Evolutionary conservation across 1,284 basidiomycete genomes (phyloP), one percentile per base, ranked within the genome.

Genomic region (Trametes polyzona): DNA sequence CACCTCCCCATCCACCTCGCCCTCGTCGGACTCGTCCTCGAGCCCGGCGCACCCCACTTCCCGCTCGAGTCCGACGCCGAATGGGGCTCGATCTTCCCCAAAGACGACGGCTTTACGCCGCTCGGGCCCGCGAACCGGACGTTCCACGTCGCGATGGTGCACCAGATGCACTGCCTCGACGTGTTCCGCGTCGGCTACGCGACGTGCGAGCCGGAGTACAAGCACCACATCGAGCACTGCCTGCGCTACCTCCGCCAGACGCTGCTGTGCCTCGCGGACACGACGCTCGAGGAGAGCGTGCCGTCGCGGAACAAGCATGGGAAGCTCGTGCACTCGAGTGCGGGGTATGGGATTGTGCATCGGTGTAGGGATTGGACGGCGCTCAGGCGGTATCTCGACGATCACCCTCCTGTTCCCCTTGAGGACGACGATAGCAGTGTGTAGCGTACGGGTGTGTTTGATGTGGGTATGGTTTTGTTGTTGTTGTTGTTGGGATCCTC

Each of bases 181-280:
- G 61, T 64, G 46, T 47, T 66, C 47, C 62, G 62, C 51, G 65
- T 61, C 54, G 62, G 48, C 26, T 52, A 54, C 42, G 61, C 50
- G 33, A 70, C 67, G 11, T 19, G 21, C 7, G 19, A 19, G 19
- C 66, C 67, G 36, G 58, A 67, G 19, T 39, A 43, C 47, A 65
- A 65, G 26, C 65, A 69, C 23, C 76, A 77, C 55, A 64, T 74
- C 32, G 63, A 74, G 43, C 76, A 78, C 47, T 78, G 76, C 52
- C 57, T 78, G 44, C 69, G 72, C 14, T 78, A 77, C 59, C 65
- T 78, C n/a, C 61, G 70, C 27, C 75, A 77, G 59, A 68, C 69
- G n/a, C 61, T 77, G 14, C 52, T 78, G 10, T 78, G 76, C 58
- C 47, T 66, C 24, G 73, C 76, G 0, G 75, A 78, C 50, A 69